These are phyloP conservation scores for Triticum turgidum DNA, from an alignment of 176 grass and related monocot genomes.

Conservation along the genomic window DNA sequence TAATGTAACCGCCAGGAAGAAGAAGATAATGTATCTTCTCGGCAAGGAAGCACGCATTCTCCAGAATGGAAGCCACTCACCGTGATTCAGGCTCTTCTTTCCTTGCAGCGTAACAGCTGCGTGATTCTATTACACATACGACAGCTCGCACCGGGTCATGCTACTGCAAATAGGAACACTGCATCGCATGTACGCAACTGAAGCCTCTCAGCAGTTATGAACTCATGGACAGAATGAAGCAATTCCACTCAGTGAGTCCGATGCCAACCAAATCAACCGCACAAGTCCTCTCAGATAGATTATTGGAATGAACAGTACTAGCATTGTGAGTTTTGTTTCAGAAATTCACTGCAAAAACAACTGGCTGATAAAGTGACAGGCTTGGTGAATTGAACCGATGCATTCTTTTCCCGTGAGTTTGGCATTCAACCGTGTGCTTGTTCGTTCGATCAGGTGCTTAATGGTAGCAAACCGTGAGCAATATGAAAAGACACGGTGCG, in stretches of 20 bases:
- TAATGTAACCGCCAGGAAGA: neutral
- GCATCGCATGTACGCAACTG: neutral
- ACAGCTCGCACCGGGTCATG: neutral
- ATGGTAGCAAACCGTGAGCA: neutral
- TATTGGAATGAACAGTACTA: neutral
- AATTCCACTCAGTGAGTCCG: neutral
- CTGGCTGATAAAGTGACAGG: neutral
- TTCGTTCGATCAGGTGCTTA: too few relatives aligned
- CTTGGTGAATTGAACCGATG: too few relatives aligned
- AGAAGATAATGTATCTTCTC: neutral
- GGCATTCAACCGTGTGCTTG: neutral
- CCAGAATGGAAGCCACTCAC: neutral
- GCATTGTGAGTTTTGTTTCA: too few relatives aligned
- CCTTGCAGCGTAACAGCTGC: neutral
- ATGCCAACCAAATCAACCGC: neutral
- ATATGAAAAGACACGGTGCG: neutral
- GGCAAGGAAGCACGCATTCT: neutral
- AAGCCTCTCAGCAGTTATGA: neutral
- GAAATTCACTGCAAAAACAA: neutral
- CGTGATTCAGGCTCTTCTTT: neutral
- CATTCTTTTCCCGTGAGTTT: too few relatives aligned
- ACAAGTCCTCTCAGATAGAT: neutral
- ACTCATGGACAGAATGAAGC: neutral
- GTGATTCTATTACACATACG: neutral
- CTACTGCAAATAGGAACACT: neutral